Evolutionary conservation across 371 early-diverging fungal species (phyloP), one percentile per base, ranked within the genome.

Genomic region (Apophysomyces trapeziformis): DNA sequence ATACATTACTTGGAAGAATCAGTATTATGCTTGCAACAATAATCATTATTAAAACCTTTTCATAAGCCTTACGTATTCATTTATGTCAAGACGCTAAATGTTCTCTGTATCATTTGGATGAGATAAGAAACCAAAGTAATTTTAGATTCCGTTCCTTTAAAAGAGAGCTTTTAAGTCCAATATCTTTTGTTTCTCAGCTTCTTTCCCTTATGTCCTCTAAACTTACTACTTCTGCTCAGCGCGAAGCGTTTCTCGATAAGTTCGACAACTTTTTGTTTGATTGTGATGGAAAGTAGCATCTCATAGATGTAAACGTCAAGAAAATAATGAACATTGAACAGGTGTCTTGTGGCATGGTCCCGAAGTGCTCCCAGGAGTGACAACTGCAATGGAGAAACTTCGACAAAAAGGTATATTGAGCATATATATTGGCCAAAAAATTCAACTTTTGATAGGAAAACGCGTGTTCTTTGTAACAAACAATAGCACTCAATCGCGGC

Each of bases 211-310:
- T 74, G 73, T 59, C 74, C 21, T 45, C 67, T 45, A 73, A 75
- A 32, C 58, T 82, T 26, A 57, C 60, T 14, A 78, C 75, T 46
- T 16, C 47, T 35, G 70, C 72, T 62, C 65, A 79, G 66, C 64
- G 69, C 21, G 67, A 72, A 60, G 47, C 65, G 21, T 75, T 73
- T 18, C 65, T 95, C 58, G 88, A 92, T 70, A 71, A 76, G 61
- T 89, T 84, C 66, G 98, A 98, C 71, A 97, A 94, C 38, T 96
- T 96, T 69, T 80, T 98, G 61, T 91, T 98, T 58, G 99, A 98
- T 78, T 96, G 96, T 79, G 99, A 98, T 85, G 99, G 96, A 91
- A 84, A 74, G 61, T 54, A 36, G 35, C 8, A 14, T 47, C 57
- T 16, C 13, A 44, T 35, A 14, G 0, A 18, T 26, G 14, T 58